phyloP scores from a whole-genome alignment of 1,284 basidiomycete genomes.

The Blastosporella zonata region DNA sequence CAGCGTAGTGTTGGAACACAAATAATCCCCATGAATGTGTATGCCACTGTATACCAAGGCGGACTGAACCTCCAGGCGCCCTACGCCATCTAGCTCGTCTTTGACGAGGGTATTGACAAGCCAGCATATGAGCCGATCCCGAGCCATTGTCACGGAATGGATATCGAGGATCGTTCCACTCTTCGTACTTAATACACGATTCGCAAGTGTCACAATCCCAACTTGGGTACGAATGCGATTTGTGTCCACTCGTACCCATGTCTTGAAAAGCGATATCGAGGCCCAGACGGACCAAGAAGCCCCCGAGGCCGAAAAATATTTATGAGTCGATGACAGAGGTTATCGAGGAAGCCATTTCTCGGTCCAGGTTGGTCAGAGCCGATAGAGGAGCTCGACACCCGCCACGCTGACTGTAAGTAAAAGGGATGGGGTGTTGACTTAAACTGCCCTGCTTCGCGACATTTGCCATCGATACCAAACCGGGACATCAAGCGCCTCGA shows the following conservation, averaged over 20 bases:
- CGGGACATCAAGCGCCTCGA: conserved; percentile 10
- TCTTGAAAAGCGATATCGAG: conserved; percentile 13
- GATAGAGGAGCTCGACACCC: conserved; percentile 12
- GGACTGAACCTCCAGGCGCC: conserved; percentile 12
- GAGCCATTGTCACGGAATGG: conserved; percentile 20
- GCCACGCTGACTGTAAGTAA: conserved; percentile 17
- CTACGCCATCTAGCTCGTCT: conserved; percentile 9
- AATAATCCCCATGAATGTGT: too few species aligned
- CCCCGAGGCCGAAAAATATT: conserved; percentile 12
- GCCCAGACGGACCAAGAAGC: conserved; percentile 13
- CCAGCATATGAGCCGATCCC: conserved; percentile 20
- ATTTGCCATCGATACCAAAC: conserved; percentile 14
- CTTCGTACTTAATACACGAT: conserved; percentile 15
- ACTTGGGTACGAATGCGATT: conserved; percentile 17
- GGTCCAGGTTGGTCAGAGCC: conserved; percentile 9
- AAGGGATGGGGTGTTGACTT: conserved; percentile 14
- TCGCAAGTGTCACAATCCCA: conserved; percentile 18
- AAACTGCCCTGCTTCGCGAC: conserved; percentile 18
- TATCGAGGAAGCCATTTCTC: conserved; percentile 7
- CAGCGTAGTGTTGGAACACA: too few species aligned
- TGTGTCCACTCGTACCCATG: conserved; percentile 12
- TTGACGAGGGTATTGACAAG: conserved; percentile 18
- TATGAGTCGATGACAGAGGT: conserved; percentile 15
- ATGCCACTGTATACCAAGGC: conserved; percentile 24
- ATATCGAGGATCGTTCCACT: conserved; percentile 22